A percentile compares a stretch with the other conserved stretches of the same genome.
Conservation (phyloP, 2,329 filamentous ascomycete species). For the Knufia petricola region DNA sequence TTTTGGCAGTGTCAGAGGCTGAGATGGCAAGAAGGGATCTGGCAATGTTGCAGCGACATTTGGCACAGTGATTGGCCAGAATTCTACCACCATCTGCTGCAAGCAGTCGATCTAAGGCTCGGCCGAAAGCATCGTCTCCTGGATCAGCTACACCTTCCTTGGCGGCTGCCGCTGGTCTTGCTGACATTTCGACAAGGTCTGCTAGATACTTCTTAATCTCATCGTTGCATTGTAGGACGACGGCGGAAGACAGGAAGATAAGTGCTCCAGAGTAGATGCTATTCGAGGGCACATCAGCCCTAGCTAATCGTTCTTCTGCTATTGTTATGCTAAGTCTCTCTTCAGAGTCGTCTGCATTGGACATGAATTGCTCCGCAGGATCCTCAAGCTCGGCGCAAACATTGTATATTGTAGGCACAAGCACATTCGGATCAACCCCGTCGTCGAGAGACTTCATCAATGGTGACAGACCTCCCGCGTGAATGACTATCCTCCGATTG, state of each 20-base stretch:
- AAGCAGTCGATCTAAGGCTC: background rate
- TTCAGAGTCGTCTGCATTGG: background rate
- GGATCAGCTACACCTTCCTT: slow-evolving; percentile 9
- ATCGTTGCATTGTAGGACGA: slow-evolving; percentile 4
- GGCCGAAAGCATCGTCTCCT: background rate
- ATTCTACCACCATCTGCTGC: slow-evolving; percentile 2
- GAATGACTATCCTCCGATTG: slow-evolving; percentile 18
- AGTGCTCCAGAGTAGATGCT: slow-evolving; percentile 11
- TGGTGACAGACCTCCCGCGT: slow-evolving; percentile 13
- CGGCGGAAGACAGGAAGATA: slow-evolving; percentile 10
- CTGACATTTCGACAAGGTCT: slow-evolving; percentile 20
- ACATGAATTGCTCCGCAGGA: slow-evolving; percentile 2
- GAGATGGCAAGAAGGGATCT: slow-evolving; percentile 12
- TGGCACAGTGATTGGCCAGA: slow-evolving; percentile 6
- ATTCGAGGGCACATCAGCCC: slow-evolving; percentile 5
- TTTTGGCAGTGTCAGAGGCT: slow-evolving; percentile 8
- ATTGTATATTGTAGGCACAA: slow-evolving; percentile 21
- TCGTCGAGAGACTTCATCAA: slow-evolving; percentile 12
- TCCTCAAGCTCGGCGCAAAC: slow-evolving; percentile 21
- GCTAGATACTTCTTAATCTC: slow-evolving; percentile 13
- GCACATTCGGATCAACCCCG: slow-evolving; percentile 14
- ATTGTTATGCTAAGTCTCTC: slow-evolving; percentile 9
- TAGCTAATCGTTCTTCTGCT: slow-evolving; percentile 18
- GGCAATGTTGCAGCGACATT: slow-evolving; percentile 9
- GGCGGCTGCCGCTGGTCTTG: slow-evolving; percentile 14